Conservation (phyloP, 352 stramenopile species). For the Globisporangium alternatum region DNA sequence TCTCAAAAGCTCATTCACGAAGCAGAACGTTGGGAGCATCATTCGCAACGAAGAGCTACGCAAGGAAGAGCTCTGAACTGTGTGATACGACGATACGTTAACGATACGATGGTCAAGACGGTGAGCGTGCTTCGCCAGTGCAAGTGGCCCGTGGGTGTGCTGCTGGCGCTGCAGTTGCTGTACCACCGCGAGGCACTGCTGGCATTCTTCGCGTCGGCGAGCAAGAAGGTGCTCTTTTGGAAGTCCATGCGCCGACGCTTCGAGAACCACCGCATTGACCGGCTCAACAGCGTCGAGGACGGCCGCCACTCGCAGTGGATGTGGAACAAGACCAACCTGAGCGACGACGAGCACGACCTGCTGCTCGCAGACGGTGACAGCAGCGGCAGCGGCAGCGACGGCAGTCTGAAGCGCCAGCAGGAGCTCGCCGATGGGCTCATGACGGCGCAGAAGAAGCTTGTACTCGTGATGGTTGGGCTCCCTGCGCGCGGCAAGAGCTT, state of each 20-base stretch:
- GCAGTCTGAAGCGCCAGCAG: constrained; percentile 17
- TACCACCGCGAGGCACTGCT: constrained; percentile 50
- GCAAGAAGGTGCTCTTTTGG: constrained; percentile 62
- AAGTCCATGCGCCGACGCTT: constrained; percentile 75
- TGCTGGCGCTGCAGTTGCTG: constrained; percentile 41
- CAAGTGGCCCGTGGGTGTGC: constrained; percentile 19
- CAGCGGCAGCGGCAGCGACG: constrained; percentile 17
- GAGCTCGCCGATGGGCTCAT: constrained; percentile 53
- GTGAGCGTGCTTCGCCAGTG: not conserved
- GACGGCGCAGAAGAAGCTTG: constrained; percentile 82
- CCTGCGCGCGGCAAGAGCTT: constrained; percentile 95
- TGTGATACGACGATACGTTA: not conserved
- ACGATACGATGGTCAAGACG: constrained; percentile 9
- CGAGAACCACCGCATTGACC: constrained; percentile 67
- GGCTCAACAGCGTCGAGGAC: constrained; percentile 60
- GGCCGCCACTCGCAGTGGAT: constrained; percentile 74
- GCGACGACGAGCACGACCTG: constrained; percentile 28
- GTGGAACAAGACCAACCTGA: constrained; percentile 46
- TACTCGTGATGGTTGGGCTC: constrained; percentile 94
- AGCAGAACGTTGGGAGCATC: too few relatives aligned
- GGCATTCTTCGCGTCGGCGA: constrained; percentile 34
- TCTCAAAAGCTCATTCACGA: too few relatives aligned
- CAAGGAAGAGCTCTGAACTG: too few relatives aligned
- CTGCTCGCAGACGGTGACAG: constrained; percentile 35
- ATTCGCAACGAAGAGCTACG: too few relatives aligned